A percentile compares a stretch with the other conserved stretches of the same genome.
These are phyloP conservation scores for Fusarium albidum DNA, from an alignment of 2,329 filamentous ascomycete genomes.

Conservation along the genomic window DNA sequence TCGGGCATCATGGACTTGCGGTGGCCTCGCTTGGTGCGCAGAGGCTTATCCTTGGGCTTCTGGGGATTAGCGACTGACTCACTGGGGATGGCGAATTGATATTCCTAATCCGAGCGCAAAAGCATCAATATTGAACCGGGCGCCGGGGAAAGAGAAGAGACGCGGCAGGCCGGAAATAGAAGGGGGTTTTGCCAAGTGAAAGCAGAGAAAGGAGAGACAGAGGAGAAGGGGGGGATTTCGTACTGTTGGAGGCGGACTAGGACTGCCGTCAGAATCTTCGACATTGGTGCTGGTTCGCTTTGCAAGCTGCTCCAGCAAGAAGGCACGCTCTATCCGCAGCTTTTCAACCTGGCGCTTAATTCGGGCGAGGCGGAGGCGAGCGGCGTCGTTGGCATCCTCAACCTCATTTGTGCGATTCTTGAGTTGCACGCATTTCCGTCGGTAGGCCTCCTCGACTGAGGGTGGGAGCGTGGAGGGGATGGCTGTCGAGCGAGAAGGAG, in stretches of 20 bases:
- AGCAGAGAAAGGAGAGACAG: slow-evolving; percentile 2
- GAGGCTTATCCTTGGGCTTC: slow-evolving; percentile 80
- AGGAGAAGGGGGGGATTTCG: slow-evolving; percentile 38
- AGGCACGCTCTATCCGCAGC: slow-evolving; percentile 84
- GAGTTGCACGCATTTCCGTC: slow-evolving; percentile 93
- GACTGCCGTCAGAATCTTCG: slow-evolving; percentile 81
- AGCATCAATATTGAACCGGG: slow-evolving; percentile 45
- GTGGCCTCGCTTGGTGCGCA: slow-evolving; percentile 77
- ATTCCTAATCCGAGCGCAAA: slow-evolving; percentile 46
- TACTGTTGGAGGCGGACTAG: slow-evolving; percentile 82
- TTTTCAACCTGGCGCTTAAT: slow-evolving; percentile 90
- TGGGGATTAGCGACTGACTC: slow-evolving; percentile 47
- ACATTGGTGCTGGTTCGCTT: slow-evolving; percentile 78
- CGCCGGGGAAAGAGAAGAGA: slow-evolving; percentile 23
- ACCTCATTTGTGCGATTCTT: slow-evolving; percentile 92
- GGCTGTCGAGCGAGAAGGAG: slow-evolving; percentile 46
- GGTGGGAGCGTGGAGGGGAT: slow-evolving; percentile 75
- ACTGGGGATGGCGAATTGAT: slow-evolving; percentile 42
- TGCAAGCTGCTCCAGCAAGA: slow-evolving; percentile 75
- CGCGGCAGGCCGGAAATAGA: slow-evolving; percentile 24
- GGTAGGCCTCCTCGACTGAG: slow-evolving; percentile 94
- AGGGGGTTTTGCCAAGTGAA: slow-evolving; percentile 31
- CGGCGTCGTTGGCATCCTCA: slow-evolving; percentile 88
- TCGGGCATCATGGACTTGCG: slow-evolving; percentile 64
- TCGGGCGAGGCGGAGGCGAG: slow-evolving; percentile 78